Evolutionary conservation across 1,284 basidiomycete species (phyloP).

Genomic region (Melampsora americana): DNA sequence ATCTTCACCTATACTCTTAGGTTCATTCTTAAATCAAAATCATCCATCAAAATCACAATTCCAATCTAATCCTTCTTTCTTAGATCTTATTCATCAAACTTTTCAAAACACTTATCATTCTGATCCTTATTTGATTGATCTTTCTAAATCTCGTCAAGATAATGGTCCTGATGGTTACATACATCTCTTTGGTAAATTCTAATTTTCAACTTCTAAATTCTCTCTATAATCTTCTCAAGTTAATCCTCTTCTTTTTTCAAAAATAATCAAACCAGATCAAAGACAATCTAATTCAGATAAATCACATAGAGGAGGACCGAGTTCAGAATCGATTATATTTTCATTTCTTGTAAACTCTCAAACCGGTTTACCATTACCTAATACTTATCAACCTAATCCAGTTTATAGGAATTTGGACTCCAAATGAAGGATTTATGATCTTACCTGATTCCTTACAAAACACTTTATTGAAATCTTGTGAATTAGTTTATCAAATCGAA

Average conservation of each 20-base stretch:
- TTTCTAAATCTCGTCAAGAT: slow-evolving; percentile 7
- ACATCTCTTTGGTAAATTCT: slow-evolving; percentile 31
- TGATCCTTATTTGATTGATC: slow-evolving; percentile 30
- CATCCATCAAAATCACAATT: background rate
- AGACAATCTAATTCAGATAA: slow-evolving; percentile 7
- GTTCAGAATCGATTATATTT: slow-evolving; percentile 31
- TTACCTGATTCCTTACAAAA: slow-evolving; percentile 18
- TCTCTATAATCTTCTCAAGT: background rate
- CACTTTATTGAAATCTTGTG: slow-evolving; percentile 8
- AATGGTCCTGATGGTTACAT: slow-evolving; percentile 24
- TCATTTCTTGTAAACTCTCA: slow-evolving; percentile 19
- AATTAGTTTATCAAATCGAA: slow-evolving; percentile 26
- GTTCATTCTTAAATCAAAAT: background rate
- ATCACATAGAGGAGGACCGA: slow-evolving; percentile 22
- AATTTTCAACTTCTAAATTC: background rate
- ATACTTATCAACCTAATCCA: slow-evolving; percentile 34
- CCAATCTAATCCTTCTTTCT: slow-evolving; percentile 17
- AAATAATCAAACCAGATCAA: slow-evolving; percentile 21
- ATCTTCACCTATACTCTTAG: slow-evolving; percentile 21
- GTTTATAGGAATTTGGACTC: slow-evolving; percentile 24
- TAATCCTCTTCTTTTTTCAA: background rate
- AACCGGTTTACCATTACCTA: slow-evolving; percentile 18
- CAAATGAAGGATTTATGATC: slow-evolving; percentile 34
- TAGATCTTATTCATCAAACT: slow-evolving; percentile 18
- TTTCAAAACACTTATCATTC: slow-evolving; percentile 18